A percentile compares a stretch with the other conserved stretches of the same genome.
Evolutionary conservation across 208 protist species (phyloP).

Genomic region (Wallacemonas sp.): DNA sequence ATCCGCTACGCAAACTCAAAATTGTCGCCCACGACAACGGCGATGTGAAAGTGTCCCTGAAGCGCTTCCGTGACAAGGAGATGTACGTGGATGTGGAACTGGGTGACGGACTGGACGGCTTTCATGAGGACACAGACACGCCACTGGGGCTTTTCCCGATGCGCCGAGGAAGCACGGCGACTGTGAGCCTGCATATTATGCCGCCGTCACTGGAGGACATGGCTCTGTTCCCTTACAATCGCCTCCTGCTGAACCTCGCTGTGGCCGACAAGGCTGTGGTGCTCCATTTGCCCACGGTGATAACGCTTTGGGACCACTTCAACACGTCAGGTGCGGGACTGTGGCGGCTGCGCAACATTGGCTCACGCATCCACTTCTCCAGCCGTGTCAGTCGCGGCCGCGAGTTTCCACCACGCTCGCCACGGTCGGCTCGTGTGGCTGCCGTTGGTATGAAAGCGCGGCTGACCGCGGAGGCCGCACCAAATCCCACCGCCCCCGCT

Average conservation of each 20-base stretch:
- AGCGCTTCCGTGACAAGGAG: constrained; percentile 58
- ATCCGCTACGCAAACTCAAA: constrained; percentile 25
- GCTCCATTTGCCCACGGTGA: constrained; percentile 53
- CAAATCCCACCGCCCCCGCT: not conserved
- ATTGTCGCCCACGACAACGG: constrained; percentile 30
- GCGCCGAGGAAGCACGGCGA: constrained; percentile 24
- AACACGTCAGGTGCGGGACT: constrained; percentile 48
- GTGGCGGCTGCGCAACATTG: constrained; percentile 43
- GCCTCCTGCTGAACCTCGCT: constrained; percentile 23
- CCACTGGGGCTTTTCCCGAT: constrained; percentile 23
- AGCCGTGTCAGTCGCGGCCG: constrained; percentile 20
- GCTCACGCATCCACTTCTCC: constrained; percentile 47
- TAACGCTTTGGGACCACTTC: constrained; percentile 57
- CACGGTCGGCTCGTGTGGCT: not conserved
- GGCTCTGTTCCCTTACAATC: constrained; percentile 48
- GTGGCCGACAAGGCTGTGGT: constrained; percentile 25
- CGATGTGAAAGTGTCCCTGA: constrained; percentile 30
- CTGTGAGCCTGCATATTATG: constrained; percentile 30
- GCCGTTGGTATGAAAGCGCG: not conserved
- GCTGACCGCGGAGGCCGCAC: constrained; percentile 10
- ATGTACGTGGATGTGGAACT: constrained; percentile 47
- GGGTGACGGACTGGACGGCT: constrained; percentile 31
- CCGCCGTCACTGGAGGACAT: constrained; percentile 38
- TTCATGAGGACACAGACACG: constrained; percentile 21
- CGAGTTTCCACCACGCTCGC: constrained; percentile 11